These are phyloP conservation scores for Daldinia vernicosa DNA, from an alignment of 495 filamentous ascomycete species.

Conservation along the genomic window DNA sequence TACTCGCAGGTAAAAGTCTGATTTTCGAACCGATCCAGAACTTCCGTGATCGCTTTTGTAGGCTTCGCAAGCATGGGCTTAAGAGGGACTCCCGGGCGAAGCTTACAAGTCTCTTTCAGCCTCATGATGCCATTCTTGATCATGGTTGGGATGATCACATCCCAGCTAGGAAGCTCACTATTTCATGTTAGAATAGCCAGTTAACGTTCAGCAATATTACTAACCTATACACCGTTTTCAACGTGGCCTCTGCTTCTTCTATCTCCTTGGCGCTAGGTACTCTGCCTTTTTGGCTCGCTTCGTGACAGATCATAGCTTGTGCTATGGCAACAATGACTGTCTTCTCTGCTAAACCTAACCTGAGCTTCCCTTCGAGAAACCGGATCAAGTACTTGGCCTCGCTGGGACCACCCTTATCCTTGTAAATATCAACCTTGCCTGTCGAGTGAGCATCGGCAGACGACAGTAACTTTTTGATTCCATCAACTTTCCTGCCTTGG, in stretches of 20 bases:
- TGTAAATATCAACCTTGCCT: slow-evolving; percentile 86
- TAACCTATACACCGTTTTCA: slow-evolving; percentile 91
- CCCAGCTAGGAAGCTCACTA: slow-evolving; percentile 92
- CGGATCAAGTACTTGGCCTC: slow-evolving; percentile 94
- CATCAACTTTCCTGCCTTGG: slow-evolving; percentile 88
- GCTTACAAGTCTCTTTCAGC: slow-evolving; percentile 84
- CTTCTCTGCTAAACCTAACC: slow-evolving; percentile 90
- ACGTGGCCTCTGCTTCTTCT: slow-evolving; percentile 79
- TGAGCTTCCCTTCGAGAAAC: slow-evolving; percentile 91
- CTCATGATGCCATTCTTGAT: slow-evolving; percentile 85
- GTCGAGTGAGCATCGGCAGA: slow-evolving; percentile 76
- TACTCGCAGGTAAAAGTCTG: slow-evolving; percentile 98
- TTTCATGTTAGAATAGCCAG: slow-evolving; percentile 27
- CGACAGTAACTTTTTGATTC: slow-evolving; percentile 93
- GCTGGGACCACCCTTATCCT: slow-evolving; percentile 91
- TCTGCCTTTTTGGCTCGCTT: slow-evolving; percentile 71
- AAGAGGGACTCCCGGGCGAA: slow-evolving; percentile 91
- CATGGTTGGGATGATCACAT: slow-evolving; percentile 91
- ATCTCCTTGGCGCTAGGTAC: slow-evolving; percentile 76
- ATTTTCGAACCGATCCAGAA: slow-evolving; percentile 94
- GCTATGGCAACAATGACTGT: slow-evolving; percentile 88
- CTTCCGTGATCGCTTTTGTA: slow-evolving; percentile 98
- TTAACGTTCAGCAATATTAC: slow-evolving; percentile 17
- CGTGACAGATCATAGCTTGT: slow-evolving; percentile 86
- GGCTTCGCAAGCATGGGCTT: slow-evolving; percentile 99